Evolutionary conservation across 352 stramenopile genomes (phyloP).

Genomic region (Phytophthora palmivora): DNA sequence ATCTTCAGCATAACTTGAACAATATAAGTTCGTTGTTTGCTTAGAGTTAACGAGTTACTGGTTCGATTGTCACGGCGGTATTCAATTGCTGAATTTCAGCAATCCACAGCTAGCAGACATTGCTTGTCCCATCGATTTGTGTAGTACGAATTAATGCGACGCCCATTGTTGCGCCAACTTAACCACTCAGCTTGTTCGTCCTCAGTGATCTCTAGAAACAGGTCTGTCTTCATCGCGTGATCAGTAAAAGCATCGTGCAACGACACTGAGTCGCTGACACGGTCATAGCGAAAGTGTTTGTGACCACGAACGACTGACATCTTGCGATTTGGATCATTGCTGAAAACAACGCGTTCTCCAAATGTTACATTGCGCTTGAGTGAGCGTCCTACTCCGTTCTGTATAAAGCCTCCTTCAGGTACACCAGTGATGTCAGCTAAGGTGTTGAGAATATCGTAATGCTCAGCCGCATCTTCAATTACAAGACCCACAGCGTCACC

Average conservation of each 20-base stretch:
- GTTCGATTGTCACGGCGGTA: too few relatives aligned
- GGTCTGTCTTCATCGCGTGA: not conserved
- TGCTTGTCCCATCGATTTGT: not conserved
- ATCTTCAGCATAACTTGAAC: too few relatives aligned
- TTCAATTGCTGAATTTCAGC: too few relatives aligned
- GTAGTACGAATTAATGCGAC: conserved; percentile 1
- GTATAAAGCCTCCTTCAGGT: conserved; percentile 49
- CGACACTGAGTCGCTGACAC: not conserved
- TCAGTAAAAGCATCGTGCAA: not conserved
- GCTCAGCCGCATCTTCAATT: conserved; percentile 43
- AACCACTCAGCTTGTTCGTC: too few relatives aligned
- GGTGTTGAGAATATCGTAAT: conserved; percentile 68
- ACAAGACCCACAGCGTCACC: conserved; percentile 41
- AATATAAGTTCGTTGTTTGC: too few relatives aligned
- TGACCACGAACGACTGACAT: conserved; percentile 24
- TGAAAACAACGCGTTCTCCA: conserved; percentile 43
- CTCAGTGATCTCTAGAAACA: not conserved
- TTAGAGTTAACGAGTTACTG: too few relatives aligned
- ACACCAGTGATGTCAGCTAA: conserved; percentile 62
- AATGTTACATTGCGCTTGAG: conserved; percentile 45
- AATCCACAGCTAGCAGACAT: too few relatives aligned
- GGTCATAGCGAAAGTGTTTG: conserved; percentile 2
- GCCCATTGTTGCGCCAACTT: not conserved
- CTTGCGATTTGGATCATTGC: conserved; percentile 45
- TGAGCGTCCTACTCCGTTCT: conserved; percentile 60